Evolutionary conservation across 306 rosid species (phyloP), one percentile per base, ranked within the genome.

Genomic region (Vigna hirtella): DNA sequence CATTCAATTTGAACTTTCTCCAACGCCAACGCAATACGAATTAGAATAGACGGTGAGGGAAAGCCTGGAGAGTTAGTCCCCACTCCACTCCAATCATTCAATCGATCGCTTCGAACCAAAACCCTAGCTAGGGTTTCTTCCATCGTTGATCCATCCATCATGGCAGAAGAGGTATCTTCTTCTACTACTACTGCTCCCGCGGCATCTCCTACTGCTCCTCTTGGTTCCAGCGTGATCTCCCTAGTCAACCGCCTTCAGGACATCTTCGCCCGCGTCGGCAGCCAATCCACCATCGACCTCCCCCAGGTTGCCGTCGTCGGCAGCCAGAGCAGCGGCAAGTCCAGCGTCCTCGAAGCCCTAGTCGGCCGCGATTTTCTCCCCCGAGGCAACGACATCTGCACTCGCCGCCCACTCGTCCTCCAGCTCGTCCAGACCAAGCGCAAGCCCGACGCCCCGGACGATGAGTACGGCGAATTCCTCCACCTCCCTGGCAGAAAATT

Each of bases 291-390:
- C 65, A 93, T 96, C 81, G 95, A 96, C 88, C 96, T 96, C 24
- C 99, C 99, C 4, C 99, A 96, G 74, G 99, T 96, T 11, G 96
- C 98, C 20, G 99, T 96, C 26, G 98, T 96, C 38, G 99, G 99
- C 3, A 93, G 99, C 84, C 98, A 96, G 88, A 96, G 99, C 64
- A 93, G 99, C 76, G 98, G 99, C 76, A 96, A 96, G 93, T 96
- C 99, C 24, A 96, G 99, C 81, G 99, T 96, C 69, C 98, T 96
- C 14, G 98, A 96, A 73, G 84, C 99, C 9, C 96, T 96, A 7
- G 98, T 93, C 8, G 99, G 99, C 52, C 97, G 99, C 5, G 99
- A 96, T 83, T 96, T 96, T 81, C 86, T 96, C 62, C 98, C 99
- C 0, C 83, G 99, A 34, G 99, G 99, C 59, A 84, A 91, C 26